Conservation (phyloP, 2,329 filamentous ascomycete species). For the Fusarium nelsonii region DNA sequence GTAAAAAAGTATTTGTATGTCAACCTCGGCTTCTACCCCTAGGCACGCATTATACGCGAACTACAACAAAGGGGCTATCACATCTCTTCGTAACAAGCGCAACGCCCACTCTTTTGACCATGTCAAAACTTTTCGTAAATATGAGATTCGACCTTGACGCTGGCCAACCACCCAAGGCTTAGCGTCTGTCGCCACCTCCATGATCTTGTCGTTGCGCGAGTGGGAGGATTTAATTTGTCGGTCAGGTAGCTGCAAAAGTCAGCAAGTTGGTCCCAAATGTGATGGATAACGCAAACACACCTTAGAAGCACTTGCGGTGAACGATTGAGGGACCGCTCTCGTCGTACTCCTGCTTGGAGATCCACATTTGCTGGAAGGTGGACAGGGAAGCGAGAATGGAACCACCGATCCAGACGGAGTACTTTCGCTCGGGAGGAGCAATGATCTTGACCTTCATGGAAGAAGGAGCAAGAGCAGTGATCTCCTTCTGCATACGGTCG, state of each 20-base stretch:
- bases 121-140: conserved; percentile 69
- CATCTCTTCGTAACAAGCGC: conserved; percentile 62
- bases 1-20: conserved; percentile 66
- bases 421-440: conserved; percentile 99
- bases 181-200: conserved; percentile 60
- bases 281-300: conserved; percentile 56
- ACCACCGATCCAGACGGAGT: conserved; percentile 99
- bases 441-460: conserved; percentile 99
- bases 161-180: conserved; percentile 60
- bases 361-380: conserved; percentile 99
- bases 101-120: conserved; percentile 65
- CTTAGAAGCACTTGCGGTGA: conserved; percentile 99
- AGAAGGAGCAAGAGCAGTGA: conserved; percentile 97
- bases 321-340: conserved; percentile 99
- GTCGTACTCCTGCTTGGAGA: conserved; percentile 99
- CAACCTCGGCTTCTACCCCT: conserved; percentile 67
- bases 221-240: conserved; percentile 52
- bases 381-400: conserved; percentile 99
- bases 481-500: conserved; percentile 99
- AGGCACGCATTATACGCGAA: conserved; percentile 63
- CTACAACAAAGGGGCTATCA: conserved; percentile 63
- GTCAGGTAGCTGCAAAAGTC: conserved; percentile 49
- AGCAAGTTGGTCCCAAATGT: conserved; percentile 23
- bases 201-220: conserved; percentile 57
- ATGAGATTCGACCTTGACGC: conserved; percentile 65